Evolutionary conservation across 305 asterid species (phyloP).

Genomic region (Solanum hybrid): DNA sequence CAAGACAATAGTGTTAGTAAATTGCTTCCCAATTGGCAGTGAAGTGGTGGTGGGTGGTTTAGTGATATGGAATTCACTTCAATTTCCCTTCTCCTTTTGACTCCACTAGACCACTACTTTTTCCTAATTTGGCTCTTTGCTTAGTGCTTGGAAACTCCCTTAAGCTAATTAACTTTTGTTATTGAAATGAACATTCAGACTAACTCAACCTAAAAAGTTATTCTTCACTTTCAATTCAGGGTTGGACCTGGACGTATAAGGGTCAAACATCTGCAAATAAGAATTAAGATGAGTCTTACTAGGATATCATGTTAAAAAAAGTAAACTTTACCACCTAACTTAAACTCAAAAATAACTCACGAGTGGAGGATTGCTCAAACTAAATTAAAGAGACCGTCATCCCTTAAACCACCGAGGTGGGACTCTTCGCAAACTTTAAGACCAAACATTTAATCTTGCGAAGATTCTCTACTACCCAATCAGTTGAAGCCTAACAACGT

Average conservation of each 20-base stretch:
- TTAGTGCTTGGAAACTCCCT: background rate
- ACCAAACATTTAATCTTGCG: background rate
- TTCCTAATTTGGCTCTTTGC: background rate
- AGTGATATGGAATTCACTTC: constrained; percentile 7
- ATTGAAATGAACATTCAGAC: background rate
- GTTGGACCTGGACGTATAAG: background rate
- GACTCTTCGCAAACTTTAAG: background rate
- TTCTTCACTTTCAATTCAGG: background rate
- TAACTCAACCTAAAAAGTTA: background rate
- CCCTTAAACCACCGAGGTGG: background rate
- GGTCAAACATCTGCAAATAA: background rate
- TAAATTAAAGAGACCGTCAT: background rate
- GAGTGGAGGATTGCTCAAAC: accelerated
- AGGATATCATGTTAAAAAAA: background rate
- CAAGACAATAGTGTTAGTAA: background rate
- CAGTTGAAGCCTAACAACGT: background rate
- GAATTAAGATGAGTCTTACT: background rate
- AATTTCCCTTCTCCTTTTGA: background rate
- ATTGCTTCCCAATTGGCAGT: background rate
- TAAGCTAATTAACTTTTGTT: background rate
- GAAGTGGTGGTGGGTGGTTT: background rate
- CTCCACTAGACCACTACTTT: background rate
- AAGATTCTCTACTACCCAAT: background rate
- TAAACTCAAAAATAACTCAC: background rate
- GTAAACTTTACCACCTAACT: accelerated